Conservation (phyloP, 176 grass and related monocot genomes). For the Oryza meridionalis region DNA sequence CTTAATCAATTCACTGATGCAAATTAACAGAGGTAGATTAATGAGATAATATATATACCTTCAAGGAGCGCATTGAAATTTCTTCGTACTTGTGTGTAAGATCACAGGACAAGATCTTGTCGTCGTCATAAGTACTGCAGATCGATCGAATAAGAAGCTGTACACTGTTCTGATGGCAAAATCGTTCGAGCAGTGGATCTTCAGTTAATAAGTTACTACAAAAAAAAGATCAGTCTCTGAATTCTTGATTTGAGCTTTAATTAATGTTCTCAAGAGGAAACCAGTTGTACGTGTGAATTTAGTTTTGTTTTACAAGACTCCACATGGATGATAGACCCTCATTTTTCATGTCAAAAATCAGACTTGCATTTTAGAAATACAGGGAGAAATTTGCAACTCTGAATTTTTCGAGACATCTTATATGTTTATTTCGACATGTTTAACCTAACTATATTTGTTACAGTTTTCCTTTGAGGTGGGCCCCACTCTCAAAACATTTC, state of each 20-base stretch:
- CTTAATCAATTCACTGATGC: not conserved
- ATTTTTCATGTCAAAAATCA: not conserved
- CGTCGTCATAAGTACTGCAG: conserved; percentile 8
- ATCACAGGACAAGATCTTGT: conserved; percentile 47
- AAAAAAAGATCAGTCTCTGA: conserved; percentile 21
- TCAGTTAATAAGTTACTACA: not conserved
- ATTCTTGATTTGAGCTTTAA: not conserved
- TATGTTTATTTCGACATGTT: too few relatives aligned
- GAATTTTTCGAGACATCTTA: too few relatives aligned
- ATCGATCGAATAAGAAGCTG: not conserved
- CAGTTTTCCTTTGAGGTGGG: not conserved
- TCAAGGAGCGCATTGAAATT: not conserved
- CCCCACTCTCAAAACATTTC: conserved; percentile 1
- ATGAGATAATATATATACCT: too few relatives aligned
- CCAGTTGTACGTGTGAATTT: not conserved
- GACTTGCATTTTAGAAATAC: not conserved
- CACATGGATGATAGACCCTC: not conserved
- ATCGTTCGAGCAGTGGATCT: not conserved
- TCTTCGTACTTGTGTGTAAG: conserved; percentile 18
- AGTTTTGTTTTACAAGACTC: not conserved
- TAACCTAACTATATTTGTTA: too few relatives aligned
- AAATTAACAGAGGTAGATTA: conserved; percentile 37
- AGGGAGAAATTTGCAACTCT: too few relatives aligned
- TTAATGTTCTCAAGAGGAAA: not conserved
- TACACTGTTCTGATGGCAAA: conserved; percentile 18